phyloP scores from a whole-genome alignment of 1,284 basidiomycete genomes.

The Fomitopsis schrenkii region DNA sequence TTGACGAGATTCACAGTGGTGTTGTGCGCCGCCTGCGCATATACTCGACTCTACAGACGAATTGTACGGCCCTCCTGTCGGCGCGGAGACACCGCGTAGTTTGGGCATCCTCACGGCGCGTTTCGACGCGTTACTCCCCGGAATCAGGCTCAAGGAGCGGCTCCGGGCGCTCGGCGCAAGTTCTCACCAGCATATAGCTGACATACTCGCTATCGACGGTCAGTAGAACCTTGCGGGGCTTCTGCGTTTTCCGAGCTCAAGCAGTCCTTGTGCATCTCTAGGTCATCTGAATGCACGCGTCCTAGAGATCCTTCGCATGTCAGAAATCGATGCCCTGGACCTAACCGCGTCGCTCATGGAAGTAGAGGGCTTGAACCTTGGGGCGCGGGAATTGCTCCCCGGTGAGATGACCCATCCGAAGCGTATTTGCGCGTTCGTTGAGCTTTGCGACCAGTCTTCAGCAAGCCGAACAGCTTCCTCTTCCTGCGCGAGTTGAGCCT shows the following conservation, averaged over 20 bases:
- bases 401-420: conserved; percentile 27
- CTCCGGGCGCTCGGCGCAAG: conserved; percentile 27
- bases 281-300: conserved; percentile 22
- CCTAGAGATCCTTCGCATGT: conserved; percentile 21
- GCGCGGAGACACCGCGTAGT: conserved; percentile 38
- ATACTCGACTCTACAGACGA: conserved; percentile 25
- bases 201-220: conserved; percentile 42
- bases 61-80: conserved; percentile 37
- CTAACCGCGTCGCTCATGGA: conserved; percentile 43
- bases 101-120: conserved; percentile 31
- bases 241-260: background rate
- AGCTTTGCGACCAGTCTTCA: conserved; percentile 38
- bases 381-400: conserved; percentile 35
- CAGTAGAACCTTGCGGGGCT: background rate
- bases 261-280: conserved; percentile 4
- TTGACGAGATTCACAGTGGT: background rate
- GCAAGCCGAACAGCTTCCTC: conserved; percentile 45
- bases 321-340: conserved; percentile 22
- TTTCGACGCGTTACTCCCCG: conserved; percentile 40
- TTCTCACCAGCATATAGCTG: conserved; percentile 40
- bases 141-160: conserved; percentile 41
- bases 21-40: background rate
- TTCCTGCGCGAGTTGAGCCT: conserved; percentile 48
- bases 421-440: background rate
- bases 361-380: conserved; percentile 45